Percentiles rank a stretch among this genome's conserved stretches.
These are phyloP conservation scores for Eucalyptus camaldulensis DNA, from an alignment of 345 rosid genomes.

Conservation along the genomic window DNA sequence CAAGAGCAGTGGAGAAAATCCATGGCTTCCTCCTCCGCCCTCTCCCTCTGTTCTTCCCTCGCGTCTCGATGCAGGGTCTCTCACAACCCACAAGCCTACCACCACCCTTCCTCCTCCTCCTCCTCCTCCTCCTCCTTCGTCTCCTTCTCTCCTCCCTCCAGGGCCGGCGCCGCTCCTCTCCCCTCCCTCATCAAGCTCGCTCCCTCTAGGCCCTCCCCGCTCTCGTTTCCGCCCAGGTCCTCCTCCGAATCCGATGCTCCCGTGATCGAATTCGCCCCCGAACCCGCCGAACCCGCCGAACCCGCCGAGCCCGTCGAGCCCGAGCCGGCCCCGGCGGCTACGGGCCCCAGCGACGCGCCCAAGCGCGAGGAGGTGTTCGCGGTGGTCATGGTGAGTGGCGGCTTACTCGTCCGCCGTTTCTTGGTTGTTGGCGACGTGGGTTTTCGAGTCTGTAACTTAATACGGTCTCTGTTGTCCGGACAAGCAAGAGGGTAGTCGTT, in stretches of 20 bases:
- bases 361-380: constrained; percentile 92
- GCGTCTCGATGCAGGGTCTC: constrained; percentile 46
- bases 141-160: constrained; percentile 4
- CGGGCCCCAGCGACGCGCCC: constrained; percentile 11
- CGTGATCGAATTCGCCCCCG: constrained; percentile 21
- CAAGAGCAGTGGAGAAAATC: background rate
- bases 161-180: background rate
- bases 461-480: background rate
- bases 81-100: background rate
- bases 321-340: background rate
- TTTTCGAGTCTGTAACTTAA: background rate
- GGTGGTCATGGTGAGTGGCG: constrained; percentile 71
- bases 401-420: background rate
- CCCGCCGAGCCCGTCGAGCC: background rate
- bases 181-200: background rate
- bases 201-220: constrained; percentile 14
- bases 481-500: background rate
- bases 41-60: constrained; percentile 59
- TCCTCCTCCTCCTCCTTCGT: background rate
- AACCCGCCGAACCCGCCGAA: constrained; percentile 17
- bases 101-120: background rate
- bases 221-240: constrained; percentile 17
- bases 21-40: constrained; percentile 30
- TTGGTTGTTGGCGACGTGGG: background rate
- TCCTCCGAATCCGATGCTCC: constrained; percentile 36